Evolutionary conservation across 75 land plant genomes (phyloP).

Genomic region (Pinus taeda): DNA sequence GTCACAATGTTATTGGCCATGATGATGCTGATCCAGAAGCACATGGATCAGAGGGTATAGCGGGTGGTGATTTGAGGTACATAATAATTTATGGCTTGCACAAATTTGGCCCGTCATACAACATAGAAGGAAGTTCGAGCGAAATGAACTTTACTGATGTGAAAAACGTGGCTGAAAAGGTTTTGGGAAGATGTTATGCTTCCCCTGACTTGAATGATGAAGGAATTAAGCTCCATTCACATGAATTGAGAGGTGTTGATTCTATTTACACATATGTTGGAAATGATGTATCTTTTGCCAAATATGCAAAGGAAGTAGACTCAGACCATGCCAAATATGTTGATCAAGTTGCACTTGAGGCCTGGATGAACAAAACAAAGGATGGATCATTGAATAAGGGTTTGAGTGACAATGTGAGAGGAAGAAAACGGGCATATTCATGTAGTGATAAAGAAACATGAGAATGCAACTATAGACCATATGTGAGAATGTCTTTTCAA

Average conservation of each 20-base stretch:
- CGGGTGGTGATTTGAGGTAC: conserved; percentile 54
- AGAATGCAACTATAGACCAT: conserved; percentile 79
- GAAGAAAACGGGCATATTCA: conserved; percentile 9
- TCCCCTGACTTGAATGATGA: conserved; percentile 19
- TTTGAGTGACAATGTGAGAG: conserved; percentile 10
- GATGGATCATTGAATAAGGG: conserved; percentile 29
- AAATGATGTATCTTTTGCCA: conserved; percentile 5
- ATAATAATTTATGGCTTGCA: conserved; percentile 70
- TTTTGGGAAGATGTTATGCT: conserved; percentile 29
- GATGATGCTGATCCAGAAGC: conserved; percentile 16
- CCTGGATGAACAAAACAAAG: conserved; percentile 58
- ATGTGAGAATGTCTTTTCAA: conserved; percentile 74
- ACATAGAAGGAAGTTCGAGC: conserved; percentile 10
- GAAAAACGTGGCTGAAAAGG: conserved; percentile 39
- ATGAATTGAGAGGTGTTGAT: conserved; percentile 9
- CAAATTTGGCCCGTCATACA: conserved; percentile 45
- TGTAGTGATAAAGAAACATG: not conserved
- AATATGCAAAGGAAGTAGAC: conserved; percentile 8
- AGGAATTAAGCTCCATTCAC: conserved; percentile 23
- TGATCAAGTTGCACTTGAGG: conserved; percentile 56
- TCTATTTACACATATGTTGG: conserved; percentile 13
- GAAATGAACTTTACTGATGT: conserved; percentile 20
- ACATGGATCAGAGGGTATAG: conserved; percentile 20
- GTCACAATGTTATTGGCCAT: conserved; percentile 63
- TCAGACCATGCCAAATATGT: conserved; percentile 23